Conservation (phyloP, 495 filamentous ascomycete genomes). For the Immersiella caudata region DNA sequence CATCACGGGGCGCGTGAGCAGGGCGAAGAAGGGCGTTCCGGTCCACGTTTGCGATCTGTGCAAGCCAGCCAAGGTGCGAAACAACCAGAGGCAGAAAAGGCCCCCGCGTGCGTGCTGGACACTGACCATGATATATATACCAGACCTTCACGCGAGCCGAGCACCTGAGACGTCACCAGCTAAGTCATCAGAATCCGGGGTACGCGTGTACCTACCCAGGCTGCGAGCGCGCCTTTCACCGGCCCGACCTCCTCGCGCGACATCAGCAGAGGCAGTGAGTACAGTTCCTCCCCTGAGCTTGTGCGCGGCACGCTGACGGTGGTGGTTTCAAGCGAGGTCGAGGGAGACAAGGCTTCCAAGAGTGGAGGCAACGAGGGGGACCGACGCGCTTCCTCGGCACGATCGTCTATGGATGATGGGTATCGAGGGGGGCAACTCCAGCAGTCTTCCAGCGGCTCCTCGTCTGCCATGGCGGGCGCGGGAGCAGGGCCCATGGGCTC, state of each 20-base stretch:
- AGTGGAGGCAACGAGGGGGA: constrained; percentile 26
- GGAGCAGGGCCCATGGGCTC: constrained; percentile 6
- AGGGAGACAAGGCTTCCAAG: constrained; percentile 37
- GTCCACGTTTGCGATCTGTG: constrained; percentile 75
- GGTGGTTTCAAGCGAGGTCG: constrained; percentile 39
- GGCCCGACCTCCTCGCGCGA: constrained; percentile 74
- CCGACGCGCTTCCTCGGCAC: constrained; percentile 25
- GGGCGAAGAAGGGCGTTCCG: constrained; percentile 80
- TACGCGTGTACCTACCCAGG: constrained; percentile 65
- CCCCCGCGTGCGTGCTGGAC: not conserved
- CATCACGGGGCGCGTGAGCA: constrained; percentile 74
- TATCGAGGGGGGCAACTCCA: constrained; percentile 6
- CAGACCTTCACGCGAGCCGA: constrained; percentile 85
- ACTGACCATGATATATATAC: constrained; percentile 17
- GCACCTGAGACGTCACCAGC: constrained; percentile 83
- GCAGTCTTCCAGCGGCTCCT: constrained; percentile 6
- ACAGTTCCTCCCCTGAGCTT: not conserved
- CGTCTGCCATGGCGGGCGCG: constrained; percentile 18
- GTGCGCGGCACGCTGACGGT: constrained; percentile 16
- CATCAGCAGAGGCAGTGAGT: constrained; percentile 85
- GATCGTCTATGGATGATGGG: constrained; percentile 12
- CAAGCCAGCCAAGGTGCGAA: constrained; percentile 60
- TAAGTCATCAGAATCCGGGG: constrained; percentile 77
- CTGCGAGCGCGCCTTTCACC: constrained; percentile 67
- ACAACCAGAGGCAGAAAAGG: constrained; percentile 1